Conservation (phyloP, 2,329 filamentous ascomycete species). For the Penicillium frequentans region DNA sequence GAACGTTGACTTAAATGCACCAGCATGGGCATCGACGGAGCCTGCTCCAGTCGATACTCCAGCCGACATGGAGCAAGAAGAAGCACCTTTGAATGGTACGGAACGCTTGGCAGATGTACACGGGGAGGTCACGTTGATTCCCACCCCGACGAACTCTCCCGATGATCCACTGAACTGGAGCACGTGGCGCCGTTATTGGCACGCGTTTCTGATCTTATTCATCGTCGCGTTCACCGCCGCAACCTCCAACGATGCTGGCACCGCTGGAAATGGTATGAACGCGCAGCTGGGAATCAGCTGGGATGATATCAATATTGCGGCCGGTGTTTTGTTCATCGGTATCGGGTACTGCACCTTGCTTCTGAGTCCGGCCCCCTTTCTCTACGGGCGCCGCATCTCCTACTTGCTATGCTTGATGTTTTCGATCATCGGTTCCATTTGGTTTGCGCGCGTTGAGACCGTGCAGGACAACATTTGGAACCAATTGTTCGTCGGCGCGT, state of each 20-base stretch:
- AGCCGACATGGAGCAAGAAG: slow-evolving; percentile 11
- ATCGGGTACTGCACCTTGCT: slow-evolving; percentile 59
- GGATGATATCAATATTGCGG: slow-evolving; percentile 56
- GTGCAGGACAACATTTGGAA: slow-evolving; percentile 54
- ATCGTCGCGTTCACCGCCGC: slow-evolving; percentile 57
- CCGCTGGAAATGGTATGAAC: slow-evolving; percentile 52
- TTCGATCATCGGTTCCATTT: slow-evolving; percentile 53
- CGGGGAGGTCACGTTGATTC: slow-evolving; percentile 53
- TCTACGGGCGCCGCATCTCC: slow-evolving; percentile 57
- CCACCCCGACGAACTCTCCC: slow-evolving; percentile 54
- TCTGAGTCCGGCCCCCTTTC: slow-evolving; percentile 53
- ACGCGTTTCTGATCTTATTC: slow-evolving; percentile 48
- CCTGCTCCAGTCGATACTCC: neutral
- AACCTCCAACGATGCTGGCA: slow-evolving; percentile 57
- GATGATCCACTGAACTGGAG: slow-evolving; percentile 57
- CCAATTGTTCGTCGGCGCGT: slow-evolving; percentile 59
- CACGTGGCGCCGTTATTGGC: slow-evolving; percentile 50
- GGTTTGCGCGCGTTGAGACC: slow-evolving; percentile 51
- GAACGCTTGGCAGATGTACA: slow-evolving; percentile 25
- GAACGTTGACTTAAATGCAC: slow-evolving; percentile 1
- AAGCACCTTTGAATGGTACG: slow-evolving; percentile 16
- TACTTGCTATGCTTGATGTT: slow-evolving; percentile 55
- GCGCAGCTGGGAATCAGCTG: slow-evolving; percentile 54
- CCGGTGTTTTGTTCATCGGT: slow-evolving; percentile 56
- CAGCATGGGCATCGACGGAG: neutral